A percentile compares a stretch with the other conserved stretches of the same genome.
Evolutionary conservation across 192 early-diverging fungal species (phyloP).

Genomic region (Entomortierella chlamydospora): DNA sequence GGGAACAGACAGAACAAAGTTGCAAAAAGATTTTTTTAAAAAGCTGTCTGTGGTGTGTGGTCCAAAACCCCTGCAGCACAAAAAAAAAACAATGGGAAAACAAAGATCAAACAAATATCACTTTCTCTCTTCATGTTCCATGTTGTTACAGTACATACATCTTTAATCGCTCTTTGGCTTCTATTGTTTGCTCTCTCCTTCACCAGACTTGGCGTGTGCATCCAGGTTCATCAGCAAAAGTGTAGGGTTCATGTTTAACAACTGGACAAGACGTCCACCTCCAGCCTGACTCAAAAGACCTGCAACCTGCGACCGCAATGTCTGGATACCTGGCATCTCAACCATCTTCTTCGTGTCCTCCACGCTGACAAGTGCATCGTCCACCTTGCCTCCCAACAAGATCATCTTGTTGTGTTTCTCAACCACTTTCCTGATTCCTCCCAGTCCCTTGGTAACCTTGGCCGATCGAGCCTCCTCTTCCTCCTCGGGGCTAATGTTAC

Average conservation of each 20-base stretch:
- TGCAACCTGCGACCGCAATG: slow-evolving; percentile 56
- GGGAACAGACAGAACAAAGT: too few species aligned
- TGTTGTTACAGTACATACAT: too few species aligned
- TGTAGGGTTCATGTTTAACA: slow-evolving; percentile 56
- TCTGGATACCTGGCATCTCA: slow-evolving; percentile 61
- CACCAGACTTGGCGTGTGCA: slow-evolving; percentile 45
- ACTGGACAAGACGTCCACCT: slow-evolving; percentile 55
- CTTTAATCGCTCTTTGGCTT: too few species aligned
- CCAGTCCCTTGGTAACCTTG: slow-evolving; percentile 52
- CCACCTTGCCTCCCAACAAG: slow-evolving; percentile 67
- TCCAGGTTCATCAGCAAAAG: slow-evolving; percentile 53
- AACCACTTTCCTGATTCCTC: slow-evolving; percentile 53
- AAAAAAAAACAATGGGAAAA: too few species aligned
- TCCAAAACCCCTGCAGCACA: too few species aligned
- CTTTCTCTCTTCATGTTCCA: too few species aligned
- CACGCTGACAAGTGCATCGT: slow-evolving; percentile 61
- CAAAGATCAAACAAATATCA: too few species aligned
- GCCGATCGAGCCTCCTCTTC: slow-evolving; percentile 47
- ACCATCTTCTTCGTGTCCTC: slow-evolving; percentile 60
- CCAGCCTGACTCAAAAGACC: slow-evolving; percentile 61
- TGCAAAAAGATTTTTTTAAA: too few species aligned
- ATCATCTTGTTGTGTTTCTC: slow-evolving; percentile 67
- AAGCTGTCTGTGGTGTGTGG: too few species aligned
- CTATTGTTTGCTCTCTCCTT: not conserved
- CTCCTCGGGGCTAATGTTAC: slow-evolving; percentile 58